Evolutionary conservation across 345 rosid genomes (phyloP), one percentile per base, ranked within the genome.

Genomic region (Bruguiera sexangula): DNA sequence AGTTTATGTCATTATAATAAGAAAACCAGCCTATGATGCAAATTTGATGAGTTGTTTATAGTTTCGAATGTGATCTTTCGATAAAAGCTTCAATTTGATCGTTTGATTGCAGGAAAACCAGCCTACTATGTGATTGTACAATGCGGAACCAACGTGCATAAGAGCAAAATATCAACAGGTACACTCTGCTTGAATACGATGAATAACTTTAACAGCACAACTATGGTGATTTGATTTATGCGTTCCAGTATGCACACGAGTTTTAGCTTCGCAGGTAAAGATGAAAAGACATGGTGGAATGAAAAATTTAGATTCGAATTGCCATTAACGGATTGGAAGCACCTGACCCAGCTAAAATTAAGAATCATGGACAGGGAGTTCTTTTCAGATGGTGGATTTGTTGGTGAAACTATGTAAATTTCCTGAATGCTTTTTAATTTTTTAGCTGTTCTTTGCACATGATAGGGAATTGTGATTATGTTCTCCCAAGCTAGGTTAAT

Each of bases 111-210:
- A 94, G 97, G 96, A 76, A 80, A 56, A 31, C 90, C 95, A 29
- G 74, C 82, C 37, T 91, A 88, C 72, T 85, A 82, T 62, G 86
- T 88, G 29, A 68, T 82, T 29, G 73, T 75, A 53, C 86, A 89
- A 76, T 91, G 93, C 73, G 98, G 95, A 77, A 73, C 77, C 69
- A 81, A 82, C 66, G 83, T 79, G 22, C 80, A 76, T 66, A 80
- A 76, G 74, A 94, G 88, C 86, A 94, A 87, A 85, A 60, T 71
- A 63, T 87, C 97, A 67, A 63, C 75, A 80, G 97, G 97, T 93
- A 75, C 62, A 58, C 32, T 13, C 18, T 43, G 50, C 16, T 43
- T 13, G 18, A 11, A 11, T 10, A 10, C 3, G 1, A 39, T 10
- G 48, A 11, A 11, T 39, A 10, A 2, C 50, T 3, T 13, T 39